phyloP scores from a whole-genome alignment of 1,139 yeast species.

The Candida pseudoviswanathii region DNA sequence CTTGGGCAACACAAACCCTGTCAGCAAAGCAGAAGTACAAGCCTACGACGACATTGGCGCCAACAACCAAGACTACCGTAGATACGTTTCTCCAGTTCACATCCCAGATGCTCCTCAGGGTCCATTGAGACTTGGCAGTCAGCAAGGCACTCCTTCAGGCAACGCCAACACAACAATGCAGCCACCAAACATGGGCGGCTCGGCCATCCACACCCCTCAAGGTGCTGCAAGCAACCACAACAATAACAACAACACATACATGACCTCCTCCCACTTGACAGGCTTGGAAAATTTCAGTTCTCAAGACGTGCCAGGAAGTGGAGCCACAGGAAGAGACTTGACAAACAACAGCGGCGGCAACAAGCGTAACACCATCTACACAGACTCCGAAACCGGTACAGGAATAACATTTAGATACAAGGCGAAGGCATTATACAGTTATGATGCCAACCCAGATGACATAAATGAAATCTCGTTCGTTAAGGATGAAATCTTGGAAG shows the following conservation, averaged over 20 bases:
- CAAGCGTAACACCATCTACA: constrained; percentile 33
- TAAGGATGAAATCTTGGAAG: constrained; percentile 88
- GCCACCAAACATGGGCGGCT: neutral
- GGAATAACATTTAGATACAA: constrained; percentile 70
- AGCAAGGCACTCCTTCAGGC: constrained; percentile 23
- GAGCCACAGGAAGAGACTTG: constrained; percentile 30
- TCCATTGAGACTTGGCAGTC: constrained; percentile 5
- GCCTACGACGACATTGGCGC: constrained; percentile 27
- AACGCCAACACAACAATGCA: neutral
- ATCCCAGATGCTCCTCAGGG: constrained; percentile 18
- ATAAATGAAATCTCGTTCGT: constrained; percentile 88
- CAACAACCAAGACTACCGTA: constrained; percentile 32
- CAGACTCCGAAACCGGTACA: constrained; percentile 26
- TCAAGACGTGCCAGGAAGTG: constrained; percentile 28
- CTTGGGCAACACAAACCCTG: constrained; percentile 12
- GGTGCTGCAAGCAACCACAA: neutral
- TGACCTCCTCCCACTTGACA: constrained; percentile 57
- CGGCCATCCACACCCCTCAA: constrained; percentile 17
- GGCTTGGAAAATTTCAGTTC: constrained; percentile 60
- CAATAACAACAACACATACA: constrained; percentile 34
- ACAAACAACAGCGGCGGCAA: constrained; percentile 23
- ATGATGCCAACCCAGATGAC: constrained; percentile 93
- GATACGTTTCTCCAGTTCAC: constrained; percentile 25
- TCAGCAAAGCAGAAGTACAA: constrained; percentile 11
- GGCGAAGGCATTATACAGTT: constrained; percentile 84